Evolutionary conservation across 192 early-diverging fungal species (phyloP).

Genomic region (Spizellomyces sp.): DNA sequence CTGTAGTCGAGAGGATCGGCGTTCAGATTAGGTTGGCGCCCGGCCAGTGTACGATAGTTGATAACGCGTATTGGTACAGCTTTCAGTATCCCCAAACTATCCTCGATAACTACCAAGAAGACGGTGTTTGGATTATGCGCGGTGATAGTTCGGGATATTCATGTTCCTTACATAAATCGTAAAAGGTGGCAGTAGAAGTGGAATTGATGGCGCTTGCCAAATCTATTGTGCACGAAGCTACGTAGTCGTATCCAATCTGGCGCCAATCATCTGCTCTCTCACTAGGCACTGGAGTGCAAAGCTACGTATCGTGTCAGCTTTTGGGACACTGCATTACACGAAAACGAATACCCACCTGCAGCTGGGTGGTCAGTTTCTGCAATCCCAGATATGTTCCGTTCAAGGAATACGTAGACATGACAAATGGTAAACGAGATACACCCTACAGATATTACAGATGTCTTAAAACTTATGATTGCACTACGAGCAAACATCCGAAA

Average conservation of each 20-base stretch:
- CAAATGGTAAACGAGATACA: no score
- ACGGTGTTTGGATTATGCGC: neutral
- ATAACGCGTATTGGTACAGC: conserved; percentile 51
- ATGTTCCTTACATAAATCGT: conserved; percentile 47
- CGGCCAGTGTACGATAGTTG: conserved; percentile 26
- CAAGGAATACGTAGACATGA: no score
- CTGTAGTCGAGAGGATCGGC: conserved; percentile 25
- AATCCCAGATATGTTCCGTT: no score
- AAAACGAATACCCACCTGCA: no score
- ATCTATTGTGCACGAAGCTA: conserved; percentile 38
- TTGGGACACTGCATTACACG: no score
- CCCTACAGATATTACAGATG: no score
- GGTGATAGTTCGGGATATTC: no score
- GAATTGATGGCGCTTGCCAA: conserved; percentile 25
- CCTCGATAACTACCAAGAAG: conserved; percentile 30
- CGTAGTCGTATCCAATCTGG: conserved; percentile 42
- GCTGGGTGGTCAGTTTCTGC: no score
- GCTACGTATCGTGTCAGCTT: no score
- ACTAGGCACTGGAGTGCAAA: no score
- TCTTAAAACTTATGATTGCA: no score
- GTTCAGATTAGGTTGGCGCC: conserved; percentile 23
- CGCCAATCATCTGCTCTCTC: conserved; percentile 24
- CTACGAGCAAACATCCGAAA: no score
- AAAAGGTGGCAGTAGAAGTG: conserved; percentile 41
- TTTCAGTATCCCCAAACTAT: conserved; percentile 31